Percentiles rank a stretch among this genome's conserved stretches.
These are phyloP conservation scores for Ballota nigra DNA, from an alignment of 257 asterid genomes.

Conservation along the genomic window DNA sequence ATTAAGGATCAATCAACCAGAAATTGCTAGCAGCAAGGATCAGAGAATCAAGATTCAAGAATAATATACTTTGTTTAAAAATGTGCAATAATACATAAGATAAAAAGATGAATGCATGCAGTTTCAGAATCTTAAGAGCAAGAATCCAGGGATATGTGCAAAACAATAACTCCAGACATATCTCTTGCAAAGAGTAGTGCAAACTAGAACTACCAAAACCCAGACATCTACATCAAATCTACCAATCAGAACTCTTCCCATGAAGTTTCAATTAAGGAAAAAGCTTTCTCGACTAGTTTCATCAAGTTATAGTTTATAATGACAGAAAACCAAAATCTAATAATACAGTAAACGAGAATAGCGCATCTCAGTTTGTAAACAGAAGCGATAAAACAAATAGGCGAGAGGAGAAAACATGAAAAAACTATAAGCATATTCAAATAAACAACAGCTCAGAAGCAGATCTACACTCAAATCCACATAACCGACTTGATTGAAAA, in stretches of 20 bases:
- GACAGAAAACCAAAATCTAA: background rate
- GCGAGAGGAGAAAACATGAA: background rate
- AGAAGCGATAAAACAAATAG: background rate
- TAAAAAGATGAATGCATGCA: background rate
- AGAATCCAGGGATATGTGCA: background rate
- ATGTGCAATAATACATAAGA: background rate
- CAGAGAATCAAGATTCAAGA: background rate
- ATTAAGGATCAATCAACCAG: constrained; percentile 3
- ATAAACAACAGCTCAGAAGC: background rate
- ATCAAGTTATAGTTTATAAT: constrained; percentile 3
- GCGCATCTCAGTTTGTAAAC: background rate
- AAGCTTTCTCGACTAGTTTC: background rate
- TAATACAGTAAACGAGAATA: background rate
- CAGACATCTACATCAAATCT: background rate
- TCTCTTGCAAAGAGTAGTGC: background rate
- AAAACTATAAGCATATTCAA: constrained; percentile 1
- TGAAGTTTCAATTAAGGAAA: background rate
- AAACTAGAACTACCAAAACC: background rate
- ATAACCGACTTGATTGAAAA: constrained; percentile 12
- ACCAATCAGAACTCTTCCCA: background rate
- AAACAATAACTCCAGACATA: background rate
- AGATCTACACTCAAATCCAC: constrained; percentile 25
- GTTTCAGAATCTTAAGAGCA: background rate
- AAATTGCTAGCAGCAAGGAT: constrained; percentile 15
- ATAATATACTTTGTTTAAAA: background rate